Percentiles rank a stretch among this genome's conserved stretches.
phyloP scores from a whole-genome alignment of 208 protist genomes.

The Plasmodiophora brassicae region DNA sequence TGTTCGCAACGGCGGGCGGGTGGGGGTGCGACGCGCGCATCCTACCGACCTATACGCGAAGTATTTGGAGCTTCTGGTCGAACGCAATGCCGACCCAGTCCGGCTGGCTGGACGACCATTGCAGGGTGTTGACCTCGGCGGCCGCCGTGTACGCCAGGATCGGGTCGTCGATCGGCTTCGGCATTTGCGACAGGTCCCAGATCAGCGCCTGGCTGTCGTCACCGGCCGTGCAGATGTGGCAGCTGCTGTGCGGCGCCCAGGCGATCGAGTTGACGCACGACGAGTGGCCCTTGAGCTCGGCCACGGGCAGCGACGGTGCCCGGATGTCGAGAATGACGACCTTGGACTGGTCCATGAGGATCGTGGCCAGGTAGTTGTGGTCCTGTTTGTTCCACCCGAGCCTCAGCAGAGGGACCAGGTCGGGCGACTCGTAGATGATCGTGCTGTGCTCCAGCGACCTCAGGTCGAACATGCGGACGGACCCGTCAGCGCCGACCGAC shows the following conservation, averaged over 20 bases:
- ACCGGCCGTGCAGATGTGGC: slow-evolving; percentile 72
- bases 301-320: slow-evolving; percentile 57
- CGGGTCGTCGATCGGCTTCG: slow-evolving; percentile 63
- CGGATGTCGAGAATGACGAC: slow-evolving; percentile 90
- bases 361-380: slow-evolving; percentile 88
- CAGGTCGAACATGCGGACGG: slow-evolving; percentile 90
- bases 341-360: slow-evolving; percentile 83
- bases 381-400: slow-evolving; percentile 92
- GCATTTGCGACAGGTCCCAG: slow-evolving; percentile 82
- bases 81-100: slow-evolving; percentile 72
- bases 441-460: slow-evolving; percentile 88
- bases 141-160: slow-evolving; percentile 71
- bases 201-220: slow-evolving; percentile 92
- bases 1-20: too few relatives aligned
- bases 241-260: slow-evolving; percentile 85
- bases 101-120: slow-evolving; percentile 68
- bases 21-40: too few relatives aligned
- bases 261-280: slow-evolving; percentile 85
- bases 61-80: slow-evolving; percentile 64
- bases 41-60: slow-evolving; percentile 60
- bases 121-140: slow-evolving; percentile 72
- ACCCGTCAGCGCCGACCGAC: slow-evolving; percentile 94
- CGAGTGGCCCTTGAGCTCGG: slow-evolving; percentile 66
- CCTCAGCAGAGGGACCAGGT: slow-evolving; percentile 81
- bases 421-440: slow-evolving; percentile 90